Evolutionary conservation across 257 asterid genomes (phyloP).

Genomic region (Voacanga thouarsii): DNA sequence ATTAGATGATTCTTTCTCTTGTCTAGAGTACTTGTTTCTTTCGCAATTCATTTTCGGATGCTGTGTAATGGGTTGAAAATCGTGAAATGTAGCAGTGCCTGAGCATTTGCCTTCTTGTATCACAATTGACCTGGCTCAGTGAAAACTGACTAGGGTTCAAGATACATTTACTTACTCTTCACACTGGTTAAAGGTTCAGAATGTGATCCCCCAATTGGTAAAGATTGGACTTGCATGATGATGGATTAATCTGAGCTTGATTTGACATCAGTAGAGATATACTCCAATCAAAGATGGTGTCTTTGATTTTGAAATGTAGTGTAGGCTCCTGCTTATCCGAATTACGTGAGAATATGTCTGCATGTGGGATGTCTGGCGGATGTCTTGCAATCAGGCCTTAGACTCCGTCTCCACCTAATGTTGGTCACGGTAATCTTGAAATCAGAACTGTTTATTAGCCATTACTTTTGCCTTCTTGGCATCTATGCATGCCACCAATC

Average conservation of each 20-base stretch:
- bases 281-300: not conserved
- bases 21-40: not conserved
- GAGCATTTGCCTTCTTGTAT: not conserved
- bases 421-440: conserved; percentile 3
- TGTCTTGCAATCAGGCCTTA: not conserved
- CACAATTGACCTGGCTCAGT: not conserved
- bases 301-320: not conserved
- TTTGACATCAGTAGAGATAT: conserved; percentile 2
- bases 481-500: not conserved
- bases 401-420: not conserved
- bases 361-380: not conserved
- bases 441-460: not conserved
- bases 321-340: not conserved
- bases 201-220: not conserved
- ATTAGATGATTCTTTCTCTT: not conserved
- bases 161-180: not conserved
- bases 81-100: not conserved
- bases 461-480: not conserved
- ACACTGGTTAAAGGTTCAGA: not conserved
- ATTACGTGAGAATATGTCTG: not conserved
- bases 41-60: not conserved
- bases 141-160: not conserved
- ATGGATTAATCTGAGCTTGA: not conserved
- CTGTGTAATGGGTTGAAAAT: not conserved
- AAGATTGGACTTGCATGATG: not conserved